A percentile compares a stretch with the other conserved stretches of the same genome.
Evolutionary conservation across 2,329 filamentous ascomycete species (phyloP).

Genomic region (Nemania sp.): DNA sequence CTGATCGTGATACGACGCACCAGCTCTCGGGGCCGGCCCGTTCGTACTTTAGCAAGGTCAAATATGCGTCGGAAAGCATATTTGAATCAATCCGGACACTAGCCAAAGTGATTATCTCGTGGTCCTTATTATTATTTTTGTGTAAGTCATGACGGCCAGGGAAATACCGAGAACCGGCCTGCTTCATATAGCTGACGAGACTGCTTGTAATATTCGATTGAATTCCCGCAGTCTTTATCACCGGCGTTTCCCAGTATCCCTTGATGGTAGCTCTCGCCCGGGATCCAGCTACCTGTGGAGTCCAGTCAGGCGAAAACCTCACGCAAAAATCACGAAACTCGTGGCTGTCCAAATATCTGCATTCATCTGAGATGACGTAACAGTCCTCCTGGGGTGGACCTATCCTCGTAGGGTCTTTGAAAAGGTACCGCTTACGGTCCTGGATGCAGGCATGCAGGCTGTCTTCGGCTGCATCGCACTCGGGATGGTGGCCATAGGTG

Average conservation of each 20-base stretch:
- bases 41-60: slow-evolving; percentile 33
- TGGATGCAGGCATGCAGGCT: slow-evolving; percentile 43
- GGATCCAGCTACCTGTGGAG: slow-evolving; percentile 3
- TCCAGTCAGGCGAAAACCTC: slow-evolving; percentile 36
- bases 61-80: slow-evolving; percentile 19
- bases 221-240: background rate
- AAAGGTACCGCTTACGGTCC: slow-evolving; percentile 43
- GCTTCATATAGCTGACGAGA: slow-evolving; percentile 2
- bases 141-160: too few species aligned
- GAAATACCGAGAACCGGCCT: slow-evolving; percentile 20
- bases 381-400: slow-evolving; percentile 43
- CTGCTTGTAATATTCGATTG: background rate
- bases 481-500: slow-evolving; percentile 38
- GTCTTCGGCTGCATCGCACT: slow-evolving; percentile 51
- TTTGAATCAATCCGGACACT: slow-evolving; percentile 31
- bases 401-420: slow-evolving; percentile 48
- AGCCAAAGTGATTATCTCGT: slow-evolving; percentile 28
- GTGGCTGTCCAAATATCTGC: slow-evolving; percentile 47
- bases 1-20: slow-evolving; percentile 33
- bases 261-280: slow-evolving; percentile 7
- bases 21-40: slow-evolving; percentile 4
- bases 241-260: slow-evolving; percentile 29
- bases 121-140: slow-evolving; percentile 1
- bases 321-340: slow-evolving; percentile 52
- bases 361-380: slow-evolving; percentile 49